These are phyloP conservation scores for Ramaria sp. DNA, from an alignment of 768 basidiomycete genomes.

Conservation along the genomic window DNA sequence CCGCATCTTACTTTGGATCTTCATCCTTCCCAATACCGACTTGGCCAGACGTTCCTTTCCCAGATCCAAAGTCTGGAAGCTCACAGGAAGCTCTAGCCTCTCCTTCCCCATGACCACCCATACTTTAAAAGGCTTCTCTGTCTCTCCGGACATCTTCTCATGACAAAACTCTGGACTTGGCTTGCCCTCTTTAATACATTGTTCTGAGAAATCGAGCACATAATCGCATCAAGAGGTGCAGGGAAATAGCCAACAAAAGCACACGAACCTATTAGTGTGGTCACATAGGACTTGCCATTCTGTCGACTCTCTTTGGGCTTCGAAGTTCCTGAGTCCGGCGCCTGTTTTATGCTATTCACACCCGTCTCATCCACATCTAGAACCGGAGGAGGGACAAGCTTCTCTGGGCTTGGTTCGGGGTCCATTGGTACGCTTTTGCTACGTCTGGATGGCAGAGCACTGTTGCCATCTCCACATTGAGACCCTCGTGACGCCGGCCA, in stretches of 20 bases:
- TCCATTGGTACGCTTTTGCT: not conserved
- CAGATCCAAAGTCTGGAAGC: slow-evolving; percentile 26
- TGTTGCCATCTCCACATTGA: not conserved
- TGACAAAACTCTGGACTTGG: slow-evolving; percentile 26
- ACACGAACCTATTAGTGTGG: slow-evolving; percentile 1
- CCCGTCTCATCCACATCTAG: not conserved
- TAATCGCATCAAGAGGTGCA: not conserved
- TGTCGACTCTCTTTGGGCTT: not conserved
- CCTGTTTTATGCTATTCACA: not conserved
- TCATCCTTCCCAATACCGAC: slow-evolving; percentile 29
- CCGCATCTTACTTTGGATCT: not conserved
- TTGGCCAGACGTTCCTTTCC: slow-evolving; percentile 34
- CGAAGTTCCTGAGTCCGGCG: not conserved
- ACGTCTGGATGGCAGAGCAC: not conserved
- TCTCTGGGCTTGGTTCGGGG: not conserved
- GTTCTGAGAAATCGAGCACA: slow-evolving; percentile 11
- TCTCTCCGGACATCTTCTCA: slow-evolving; percentile 19
- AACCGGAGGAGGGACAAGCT: not conserved
- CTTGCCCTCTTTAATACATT: slow-evolving; percentile 14
- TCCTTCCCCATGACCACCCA: slow-evolving; percentile 38
- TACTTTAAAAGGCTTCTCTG: slow-evolving; percentile 21
- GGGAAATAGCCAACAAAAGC: not conserved
- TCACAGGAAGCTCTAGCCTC: slow-evolving; percentile 31
- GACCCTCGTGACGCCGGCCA: not conserved
- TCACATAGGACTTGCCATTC: not conserved